Base-by-base conservation (phyloP, 176 grass and related monocot genomes). In the Pontederia paniculata region DNA sequence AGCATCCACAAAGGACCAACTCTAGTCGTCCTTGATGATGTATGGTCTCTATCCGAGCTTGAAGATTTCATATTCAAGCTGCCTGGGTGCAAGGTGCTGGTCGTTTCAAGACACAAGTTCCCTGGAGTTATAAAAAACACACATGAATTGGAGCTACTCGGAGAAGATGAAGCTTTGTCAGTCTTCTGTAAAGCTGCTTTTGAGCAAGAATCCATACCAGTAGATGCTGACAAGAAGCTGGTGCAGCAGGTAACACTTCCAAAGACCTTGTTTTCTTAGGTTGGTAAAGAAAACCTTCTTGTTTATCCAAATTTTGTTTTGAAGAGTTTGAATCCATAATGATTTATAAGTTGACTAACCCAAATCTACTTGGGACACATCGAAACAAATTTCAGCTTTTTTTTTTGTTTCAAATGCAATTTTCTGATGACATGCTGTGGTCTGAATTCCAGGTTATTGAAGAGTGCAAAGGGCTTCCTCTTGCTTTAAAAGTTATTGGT, bases 381-480 rank as follows among this genome's bases (percentile, higher is more conserved):
- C n/a, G n/a, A n/a, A n/a, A n/a, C n/a, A n/a, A n/a, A n/a, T n/a
- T n/a, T 17, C 13, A n/a, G n/a, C n/a, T n/a, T n/a, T 48, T 55
- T n/a, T 8, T 1, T 23, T 21, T 54, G 5, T 31, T 18, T 60
- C 18, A 76, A 51, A 44, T 50, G 17, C 20, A 48, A 5, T 55
- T 23, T 69, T 45, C 18, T 57, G 19, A 57, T n/a, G n/a, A n/a
- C 23, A 19, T 15, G 51, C 61, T 23, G 8, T 62, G 7, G 10
- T 62, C 25, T 19, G 9, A 48, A 68, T 23, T 59, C 23, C 46
- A 82, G 79, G 87, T 98, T 46, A 81, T 82, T 73, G 69, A 77
- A 2, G 87, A 98, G 75, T 98, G 94, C 70, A 88, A 85, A 79
- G 94, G 87, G 25, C 94, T 93, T 79, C 94, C 94, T 75, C 58